phyloP scores from a whole-genome alignment of 495 filamentous ascomycete species.

The Neurospora pannonica region DNA sequence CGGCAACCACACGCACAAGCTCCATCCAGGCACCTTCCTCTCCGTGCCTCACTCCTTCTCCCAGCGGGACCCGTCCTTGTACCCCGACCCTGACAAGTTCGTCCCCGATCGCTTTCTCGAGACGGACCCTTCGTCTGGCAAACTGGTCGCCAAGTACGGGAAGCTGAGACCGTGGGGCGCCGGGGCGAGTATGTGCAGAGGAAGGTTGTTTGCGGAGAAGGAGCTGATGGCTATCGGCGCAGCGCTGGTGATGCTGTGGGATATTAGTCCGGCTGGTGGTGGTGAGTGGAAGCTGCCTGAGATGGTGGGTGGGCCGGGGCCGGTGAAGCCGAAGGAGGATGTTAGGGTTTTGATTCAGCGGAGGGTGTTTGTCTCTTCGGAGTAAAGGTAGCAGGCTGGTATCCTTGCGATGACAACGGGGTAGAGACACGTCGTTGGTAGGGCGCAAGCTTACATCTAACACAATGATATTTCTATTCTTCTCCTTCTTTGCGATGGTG shows the following conservation, averaged over 20 bases:
- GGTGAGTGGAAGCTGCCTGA: background rate
- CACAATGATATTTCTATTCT: too few relatives aligned
- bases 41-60: background rate
- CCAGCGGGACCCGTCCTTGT: conserved; percentile 9
- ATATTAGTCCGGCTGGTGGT: conserved; percentile 7
- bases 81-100: conserved; percentile 7
- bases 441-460: too few relatives aligned
- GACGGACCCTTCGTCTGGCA: background rate
- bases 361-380: background rate
- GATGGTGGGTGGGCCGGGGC: background rate
- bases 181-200: conserved; percentile 8
- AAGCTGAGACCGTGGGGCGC: conserved; percentile 10
- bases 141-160: conserved; percentile 2
- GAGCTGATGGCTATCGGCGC: conserved; percentile 9
- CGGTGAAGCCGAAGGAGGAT: conserved; percentile 2
- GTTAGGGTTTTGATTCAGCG: conserved; percentile 1
- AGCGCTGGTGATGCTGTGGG: conserved; percentile 10
- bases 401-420: too few relatives aligned
- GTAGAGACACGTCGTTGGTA: too few relatives aligned
- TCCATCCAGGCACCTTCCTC: conserved; percentile 1
- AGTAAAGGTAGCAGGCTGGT: background rate
- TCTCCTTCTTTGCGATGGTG: too few relatives aligned
- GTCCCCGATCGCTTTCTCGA: conserved; percentile 15
- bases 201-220: conserved; percentile 14
- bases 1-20: background rate